Evolutionary conservation across 148 eudicot species (phyloP), one percentile per base, ranked within the genome.

Genomic region (Pharnaceum exiguum): DNA sequence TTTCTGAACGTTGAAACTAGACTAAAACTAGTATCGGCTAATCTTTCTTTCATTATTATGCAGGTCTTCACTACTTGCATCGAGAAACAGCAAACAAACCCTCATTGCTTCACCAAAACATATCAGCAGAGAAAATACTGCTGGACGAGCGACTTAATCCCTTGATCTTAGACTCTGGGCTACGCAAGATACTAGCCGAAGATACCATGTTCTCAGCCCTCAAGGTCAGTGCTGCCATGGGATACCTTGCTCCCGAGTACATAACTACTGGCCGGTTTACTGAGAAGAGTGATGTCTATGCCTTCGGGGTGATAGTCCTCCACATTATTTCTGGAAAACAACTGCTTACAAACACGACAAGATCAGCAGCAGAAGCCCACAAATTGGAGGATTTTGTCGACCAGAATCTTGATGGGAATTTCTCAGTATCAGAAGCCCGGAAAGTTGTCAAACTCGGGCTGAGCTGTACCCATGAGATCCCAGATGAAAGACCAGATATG

Each of bases 241-340:
- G 99, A 25, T 93, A 85, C 75, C 71, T 93, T 68, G 96, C 96
- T 5, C 99, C 99, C 0, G 99, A 93, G 53, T 93, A 93, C 72
- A 62, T 93, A 15, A 88, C 91, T 49, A 93, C 96, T 0, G 99
- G 99, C 5, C 77, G 79, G 2, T 93, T 93, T 69, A 93, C 99
- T 9, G 95, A 85, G 44, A 85, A 85, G 71, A 93, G 96, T 23
- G 96, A 93, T 23, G 89, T 93, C 10, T 93, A 93, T 46, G 82
- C 99, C 29, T 93, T 80, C 45, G 96, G 96, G 16, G 91, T 93
- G 4, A 73, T 93, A 51, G 72, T 86, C 49, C 78, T 89, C 5
- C 95, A 93, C 69, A 71, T 93, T 26, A 68, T 88, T 11, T 83
- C 85, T 0, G 96, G 99, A 12, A 77, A 86, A 62, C 81, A 73